Evolutionary conservation across 2,329 filamentous ascomycete species (phyloP), one percentile per base, ranked within the genome.

Genomic region (Penicillium sp.): DNA sequence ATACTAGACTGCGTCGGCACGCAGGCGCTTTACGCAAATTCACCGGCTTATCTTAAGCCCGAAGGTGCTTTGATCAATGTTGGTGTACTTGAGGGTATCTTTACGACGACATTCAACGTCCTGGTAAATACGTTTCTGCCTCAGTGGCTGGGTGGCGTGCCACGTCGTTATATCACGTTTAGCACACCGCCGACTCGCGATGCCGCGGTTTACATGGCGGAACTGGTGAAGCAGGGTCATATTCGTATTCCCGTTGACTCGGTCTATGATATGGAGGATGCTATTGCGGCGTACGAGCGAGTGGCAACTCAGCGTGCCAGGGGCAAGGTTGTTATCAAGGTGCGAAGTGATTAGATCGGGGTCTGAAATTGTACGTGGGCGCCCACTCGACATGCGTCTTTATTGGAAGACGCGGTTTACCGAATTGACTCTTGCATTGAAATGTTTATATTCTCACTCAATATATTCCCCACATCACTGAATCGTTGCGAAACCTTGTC

Each of bases 1-100:
- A 36, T 57, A 27, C 48, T 57, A 12, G 55, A 56, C 39, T 56
- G 53, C 33, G 53, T 56, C 29, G 55, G 55, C 26, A 47, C 55
- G 4, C 55, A 57, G 13, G 45, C 51, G 4, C 55, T 56, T 18
- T 57, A 51, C 41, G 45, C n/a, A 4, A 49, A 53, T 40, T 57
- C 55, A 5, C 53, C 55, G 5, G 47, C 39, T 13, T 52, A 54
- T 24, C 47, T 54, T 6, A 52, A 54, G 39, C 8, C 41, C 4
- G 45, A 49, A 6, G 51, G 51, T 8, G 46, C 49, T 9, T 37
- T 53, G 43, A 12, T 53, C 9, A 52, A 53, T 37, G 47, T 53
- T 5, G 51, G 41, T 7, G 9, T n/a, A 2, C 13, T 45, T 5
- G 35, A 39, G 43, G 35, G 43, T 24, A 38, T 45, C 25, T 9